Conservation (phyloP, 2,329 filamentous ascomycete genomes). For the Fusarium equiseti region DNA sequence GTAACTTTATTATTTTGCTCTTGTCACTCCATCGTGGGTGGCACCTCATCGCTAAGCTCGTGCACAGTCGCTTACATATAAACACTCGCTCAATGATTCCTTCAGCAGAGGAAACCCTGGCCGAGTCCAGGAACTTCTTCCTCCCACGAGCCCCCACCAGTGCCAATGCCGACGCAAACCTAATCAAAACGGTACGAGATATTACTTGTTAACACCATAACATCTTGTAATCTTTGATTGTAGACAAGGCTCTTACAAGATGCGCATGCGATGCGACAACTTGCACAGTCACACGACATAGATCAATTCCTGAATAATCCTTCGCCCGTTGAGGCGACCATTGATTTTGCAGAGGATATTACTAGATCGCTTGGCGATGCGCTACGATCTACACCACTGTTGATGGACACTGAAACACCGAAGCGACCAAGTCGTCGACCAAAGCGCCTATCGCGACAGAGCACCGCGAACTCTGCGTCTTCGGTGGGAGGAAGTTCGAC, state of each 20-base stretch:
- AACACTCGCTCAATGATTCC: background rate
- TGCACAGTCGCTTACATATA: background rate
- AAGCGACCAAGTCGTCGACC: background rate
- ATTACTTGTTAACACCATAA: background rate
- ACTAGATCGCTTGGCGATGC: background rate
- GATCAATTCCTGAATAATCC: conserved; percentile 1
- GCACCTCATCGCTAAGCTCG: background rate
- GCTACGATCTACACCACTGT: background rate
- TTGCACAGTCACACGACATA: background rate
- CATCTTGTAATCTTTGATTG: background rate
- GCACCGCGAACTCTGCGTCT: background rate
- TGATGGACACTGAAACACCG: background rate
- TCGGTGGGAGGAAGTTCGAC: background rate
- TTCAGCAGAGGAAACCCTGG: background rate
- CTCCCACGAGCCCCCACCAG: background rate
- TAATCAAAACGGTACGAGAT: conserved; percentile 1
- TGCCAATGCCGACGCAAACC: background rate
- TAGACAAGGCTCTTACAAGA: conserved; percentile 4
- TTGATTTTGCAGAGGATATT: background rate
- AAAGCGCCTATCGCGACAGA: background rate
- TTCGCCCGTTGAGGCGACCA: background rate
- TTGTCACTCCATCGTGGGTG: background rate
- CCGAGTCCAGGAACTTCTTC: background rate
- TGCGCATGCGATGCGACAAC: background rate
- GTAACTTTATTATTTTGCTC: background rate